A percentile compares a stretch with the other conserved stretches of the same genome.
Evolutionary conservation across 371 early-diverging fungal genomes (phyloP).

Genomic region (Lichtheimia ornata): DNA sequence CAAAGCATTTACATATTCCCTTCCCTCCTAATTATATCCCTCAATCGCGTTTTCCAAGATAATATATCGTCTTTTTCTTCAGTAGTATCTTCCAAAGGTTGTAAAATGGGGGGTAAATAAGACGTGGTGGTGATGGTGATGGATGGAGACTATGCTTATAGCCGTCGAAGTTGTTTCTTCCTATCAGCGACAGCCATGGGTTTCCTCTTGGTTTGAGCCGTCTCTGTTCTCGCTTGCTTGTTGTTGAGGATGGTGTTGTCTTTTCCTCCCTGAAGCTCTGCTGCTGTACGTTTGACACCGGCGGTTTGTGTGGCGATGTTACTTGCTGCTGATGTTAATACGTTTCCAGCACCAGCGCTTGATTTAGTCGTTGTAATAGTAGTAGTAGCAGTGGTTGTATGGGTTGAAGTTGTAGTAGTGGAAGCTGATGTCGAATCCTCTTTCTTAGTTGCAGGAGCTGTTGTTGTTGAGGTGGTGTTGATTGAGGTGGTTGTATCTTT

Average conservation of each 20-base stretch:
- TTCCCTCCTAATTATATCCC: too few species aligned
- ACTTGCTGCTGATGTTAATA: slow-evolving; percentile 19
- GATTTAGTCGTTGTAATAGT: background rate
- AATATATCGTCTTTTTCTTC: too few species aligned
- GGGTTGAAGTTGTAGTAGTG: background rate
- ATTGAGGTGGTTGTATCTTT: background rate
- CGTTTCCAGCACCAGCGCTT: slow-evolving; percentile 1
- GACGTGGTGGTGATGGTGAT: background rate
- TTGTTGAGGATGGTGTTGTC: slow-evolving; percentile 6
- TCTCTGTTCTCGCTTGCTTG: slow-evolving; percentile 9
- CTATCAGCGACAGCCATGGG: slow-evolving; percentile 18
- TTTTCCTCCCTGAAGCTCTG: slow-evolving; percentile 9
- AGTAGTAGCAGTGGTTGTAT: background rate
- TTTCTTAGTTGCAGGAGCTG: background rate
- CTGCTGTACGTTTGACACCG: slow-evolving; percentile 7
- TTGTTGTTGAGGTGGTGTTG: slow-evolving; percentile 1
- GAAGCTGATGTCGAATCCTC: background rate
- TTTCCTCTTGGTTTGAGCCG: slow-evolving; percentile 9
- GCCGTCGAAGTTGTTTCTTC: slow-evolving; percentile 24
- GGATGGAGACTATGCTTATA: slow-evolving; percentile 5
- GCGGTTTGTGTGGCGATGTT: slow-evolving; percentile 5
- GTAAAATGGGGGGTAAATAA: background rate
- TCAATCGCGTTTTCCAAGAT: too few species aligned
- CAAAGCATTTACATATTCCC: too few species aligned
- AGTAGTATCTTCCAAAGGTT: too few species aligned